Percentiles rank a stretch among this genome's conserved stretches.
Evolutionary conservation across 1,284 basidiomycete genomes (phyloP).

Genomic region (Rhodofomes roseus): DNA sequence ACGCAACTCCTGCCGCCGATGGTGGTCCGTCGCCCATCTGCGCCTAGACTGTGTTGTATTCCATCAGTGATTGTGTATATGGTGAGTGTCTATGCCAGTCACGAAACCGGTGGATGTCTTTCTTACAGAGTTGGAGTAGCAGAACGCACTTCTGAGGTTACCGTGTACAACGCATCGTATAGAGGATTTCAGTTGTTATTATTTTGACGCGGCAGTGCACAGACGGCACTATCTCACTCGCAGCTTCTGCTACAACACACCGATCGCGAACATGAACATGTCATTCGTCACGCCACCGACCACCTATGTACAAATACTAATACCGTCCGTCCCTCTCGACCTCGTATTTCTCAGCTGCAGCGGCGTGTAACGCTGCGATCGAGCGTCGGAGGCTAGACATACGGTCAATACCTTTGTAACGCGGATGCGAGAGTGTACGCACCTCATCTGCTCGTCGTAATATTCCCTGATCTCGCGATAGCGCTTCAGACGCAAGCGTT

Average conservation of each 20-base stretch:
- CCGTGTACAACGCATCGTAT: too few relatives aligned
- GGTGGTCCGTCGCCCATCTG: too few relatives aligned
- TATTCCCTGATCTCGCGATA: slow-evolving; percentile 49
- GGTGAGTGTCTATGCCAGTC: too few relatives aligned
- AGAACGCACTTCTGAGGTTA: too few relatives aligned
- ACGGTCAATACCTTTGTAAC: not conserved
- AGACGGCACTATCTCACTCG: too few relatives aligned
- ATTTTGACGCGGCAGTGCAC: too few relatives aligned
- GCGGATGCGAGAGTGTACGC: not conserved
- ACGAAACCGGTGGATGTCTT: too few relatives aligned
- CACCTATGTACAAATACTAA: not conserved
- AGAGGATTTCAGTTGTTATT: too few relatives aligned
- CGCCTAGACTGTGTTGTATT: too few relatives aligned
- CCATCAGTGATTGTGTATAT: too few relatives aligned
- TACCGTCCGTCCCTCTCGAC: slow-evolving; percentile 8
- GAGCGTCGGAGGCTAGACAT: slow-evolving; percentile 21
- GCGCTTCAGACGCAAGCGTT: slow-evolving; percentile 40
- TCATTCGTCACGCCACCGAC: not conserved
- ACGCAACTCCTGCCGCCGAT: too few relatives aligned
- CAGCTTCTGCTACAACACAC: not conserved
- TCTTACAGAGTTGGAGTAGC: too few relatives aligned
- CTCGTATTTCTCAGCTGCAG: slow-evolving; percentile 18
- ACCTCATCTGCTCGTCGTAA: slow-evolving; percentile 55
- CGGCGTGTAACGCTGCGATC: slow-evolving; percentile 24
- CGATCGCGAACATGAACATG: not conserved